Percentiles rank a stretch among this genome's conserved stretches.
Conservation (phyloP, 257 asterid genomes). For the Lycium barbarum region DNA sequence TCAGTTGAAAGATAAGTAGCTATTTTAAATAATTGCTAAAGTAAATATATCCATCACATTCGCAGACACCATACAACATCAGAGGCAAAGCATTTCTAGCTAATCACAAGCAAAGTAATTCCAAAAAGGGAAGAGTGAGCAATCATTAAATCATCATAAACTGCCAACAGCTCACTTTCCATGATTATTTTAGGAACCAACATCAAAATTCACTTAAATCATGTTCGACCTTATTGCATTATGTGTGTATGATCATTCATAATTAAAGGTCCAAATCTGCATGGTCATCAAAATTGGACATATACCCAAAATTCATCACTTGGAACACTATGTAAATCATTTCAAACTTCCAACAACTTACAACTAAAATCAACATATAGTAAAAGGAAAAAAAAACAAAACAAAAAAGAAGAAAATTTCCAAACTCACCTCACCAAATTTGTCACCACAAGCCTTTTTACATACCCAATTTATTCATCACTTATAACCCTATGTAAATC, state of each 20-base stretch:
- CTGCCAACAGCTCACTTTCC: neutral
- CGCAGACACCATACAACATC: neutral
- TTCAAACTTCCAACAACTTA: no score
- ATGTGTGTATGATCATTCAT: neutral
- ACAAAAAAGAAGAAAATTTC: neutral
- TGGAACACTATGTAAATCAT: no score
- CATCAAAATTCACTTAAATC: neutral
- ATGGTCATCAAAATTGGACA: neutral
- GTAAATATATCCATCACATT: neutral
- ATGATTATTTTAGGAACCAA: neutral
- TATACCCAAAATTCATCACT: neutral
- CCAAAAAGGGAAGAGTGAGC: neutral
- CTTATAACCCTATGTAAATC: neutral
- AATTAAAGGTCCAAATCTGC: neutral
- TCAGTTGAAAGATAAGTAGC: neutral
- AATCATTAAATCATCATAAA: neutral
- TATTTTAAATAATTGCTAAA: neutral
- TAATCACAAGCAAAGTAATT: constrained; percentile 3
- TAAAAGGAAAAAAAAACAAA: neutral
- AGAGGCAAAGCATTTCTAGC: neutral
- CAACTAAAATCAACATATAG: neutral
- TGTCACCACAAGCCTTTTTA: constrained; percentile 72
- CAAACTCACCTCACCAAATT: constrained; percentile 82
- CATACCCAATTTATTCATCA: neutral
- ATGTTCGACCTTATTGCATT: neutral